Evolutionary conservation across 1,284 basidiomycete genomes (phyloP), one percentile per base, ranked within the genome.

Genomic region (Neotropicomus parvogracilis): DNA sequence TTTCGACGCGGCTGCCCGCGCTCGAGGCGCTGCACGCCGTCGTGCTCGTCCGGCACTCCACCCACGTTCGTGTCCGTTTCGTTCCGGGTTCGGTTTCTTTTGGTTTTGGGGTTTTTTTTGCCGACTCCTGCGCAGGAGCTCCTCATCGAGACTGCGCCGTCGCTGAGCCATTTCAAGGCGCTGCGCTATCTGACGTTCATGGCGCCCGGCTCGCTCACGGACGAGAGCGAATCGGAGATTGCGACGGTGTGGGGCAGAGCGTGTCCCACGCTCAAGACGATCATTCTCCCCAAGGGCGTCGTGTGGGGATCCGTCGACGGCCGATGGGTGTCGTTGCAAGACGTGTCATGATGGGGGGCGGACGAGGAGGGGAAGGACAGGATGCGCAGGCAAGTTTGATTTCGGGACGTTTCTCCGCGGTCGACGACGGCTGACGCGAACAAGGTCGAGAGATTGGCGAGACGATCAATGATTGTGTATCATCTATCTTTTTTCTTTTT

Each of bases 11-110:
- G 12, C 66, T 81, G 6, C 72, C 75, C 0, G 47, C 67, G 26
- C 65, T 83, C 35, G 77, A 82, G 57, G 78, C 79, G 0, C 60
- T 83, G 28, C 79, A 82, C 57, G 63, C 81, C 21, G 76, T 83
- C 6, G 68, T 79, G 33, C 63, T 81, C 12, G 64, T 75, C 50
- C 68, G 72, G 0, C 67, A 71, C 8, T 75, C 73, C 34, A 70
- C 67, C 3, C 62, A 70, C 43, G 74, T 67, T 33, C 14, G 44
- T 8, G 0, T 7, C 17, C 20, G 6, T 4, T 16, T 20, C 17
- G 17, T 14, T 1, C 19, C 12, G 16, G 8, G 1, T 14, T 4
- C 14, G 6, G 1, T 20, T 8, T 6, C 37, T n/a, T n/a, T n/a
- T n/a, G n/a, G n/a, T n/a, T n/a, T n/a, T n/a, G n/a, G n/a, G n/a